A percentile compares a stretch with the other conserved stretches of the same genome.
Evolutionary conservation across 139 green algal species (phyloP).

Genomic region (Deuterostichococcus epilithicus): DNA sequence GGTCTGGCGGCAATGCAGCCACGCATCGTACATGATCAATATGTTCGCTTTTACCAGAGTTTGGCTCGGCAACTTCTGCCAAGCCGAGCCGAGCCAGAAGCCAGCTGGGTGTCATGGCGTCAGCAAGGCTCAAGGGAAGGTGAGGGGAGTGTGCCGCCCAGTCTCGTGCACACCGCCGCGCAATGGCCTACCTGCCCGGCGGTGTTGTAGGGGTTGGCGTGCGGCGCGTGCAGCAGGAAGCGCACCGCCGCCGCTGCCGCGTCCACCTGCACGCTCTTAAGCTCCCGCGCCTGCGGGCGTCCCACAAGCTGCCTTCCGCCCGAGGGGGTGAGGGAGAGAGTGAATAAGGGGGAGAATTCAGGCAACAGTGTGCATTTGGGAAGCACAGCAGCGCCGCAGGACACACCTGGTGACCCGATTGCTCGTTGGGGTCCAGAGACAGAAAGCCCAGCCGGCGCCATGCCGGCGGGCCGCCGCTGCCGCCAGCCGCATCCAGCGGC

Average conservation of each 20-base stretch:
- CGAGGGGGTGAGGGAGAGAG: too few species aligned
- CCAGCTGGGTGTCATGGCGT: not conserved
- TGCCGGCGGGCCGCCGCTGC: slow-evolving; percentile 5
- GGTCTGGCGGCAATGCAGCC: too few species aligned
- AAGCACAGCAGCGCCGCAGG: not conserved
- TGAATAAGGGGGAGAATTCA: too few species aligned
- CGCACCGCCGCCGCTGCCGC: slow-evolving; percentile 45
- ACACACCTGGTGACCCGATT: slow-evolving; percentile 59
- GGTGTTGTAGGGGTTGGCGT: slow-evolving; percentile 89
- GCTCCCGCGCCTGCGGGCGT: slow-evolving; percentile 62
- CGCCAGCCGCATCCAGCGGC: slow-evolving; percentile 3
- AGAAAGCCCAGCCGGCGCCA: slow-evolving; percentile 83
- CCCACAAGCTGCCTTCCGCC: not conserved
- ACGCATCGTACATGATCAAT: too few species aligned
- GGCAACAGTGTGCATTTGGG: too few species aligned
- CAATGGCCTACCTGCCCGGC: slow-evolving; percentile 70
- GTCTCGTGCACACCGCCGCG: not conserved
- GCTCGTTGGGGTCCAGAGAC: slow-evolving; percentile 86
- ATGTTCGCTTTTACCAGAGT: too few species aligned
- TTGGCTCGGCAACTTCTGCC: too few species aligned
- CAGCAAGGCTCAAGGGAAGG: not conserved
- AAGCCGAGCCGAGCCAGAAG: too few species aligned
- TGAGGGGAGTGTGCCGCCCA: not conserved
- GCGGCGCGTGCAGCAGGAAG: slow-evolving; percentile 74
- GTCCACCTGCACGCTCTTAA: slow-evolving; percentile 89